Conservation (phyloP, 768 basidiomycete genomes). For the Thelephora ganbajun region DNA sequence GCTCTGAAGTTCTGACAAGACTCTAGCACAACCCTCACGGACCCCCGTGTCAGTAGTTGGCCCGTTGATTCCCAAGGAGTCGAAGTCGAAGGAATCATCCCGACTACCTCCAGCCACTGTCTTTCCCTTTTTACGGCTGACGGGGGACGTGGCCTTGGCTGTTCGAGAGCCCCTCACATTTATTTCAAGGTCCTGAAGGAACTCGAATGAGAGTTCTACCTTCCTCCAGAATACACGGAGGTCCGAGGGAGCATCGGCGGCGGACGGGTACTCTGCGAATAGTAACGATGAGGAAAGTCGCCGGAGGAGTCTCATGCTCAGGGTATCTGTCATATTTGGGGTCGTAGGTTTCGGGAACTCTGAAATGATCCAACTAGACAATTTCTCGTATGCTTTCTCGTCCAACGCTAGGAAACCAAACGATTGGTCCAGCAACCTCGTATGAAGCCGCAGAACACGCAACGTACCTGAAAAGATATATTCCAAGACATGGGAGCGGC, state of each 20-base stretch:
- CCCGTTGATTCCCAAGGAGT: conserved; percentile 13
- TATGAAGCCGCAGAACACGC: not conserved
- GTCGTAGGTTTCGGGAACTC: not conserved
- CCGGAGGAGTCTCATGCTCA: not conserved
- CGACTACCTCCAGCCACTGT: conserved; percentile 5
- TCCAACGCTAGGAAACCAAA: not conserved
- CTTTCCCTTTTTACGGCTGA: conserved; percentile 9
- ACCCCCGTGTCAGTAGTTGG: conserved; percentile 16
- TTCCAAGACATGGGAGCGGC: conserved; percentile 3
- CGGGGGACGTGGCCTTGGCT: conserved; percentile 1
- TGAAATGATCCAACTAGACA: not conserved
- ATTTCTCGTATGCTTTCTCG: not conserved
- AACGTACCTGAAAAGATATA: conserved; percentile 5
- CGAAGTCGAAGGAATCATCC: conserved; percentile 18
- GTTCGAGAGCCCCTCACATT: not conserved
- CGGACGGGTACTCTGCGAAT: not conserved
- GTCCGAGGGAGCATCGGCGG: not conserved
- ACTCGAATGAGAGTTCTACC: not conserved
- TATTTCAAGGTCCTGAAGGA: not conserved
- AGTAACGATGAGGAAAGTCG: not conserved
- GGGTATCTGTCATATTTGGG: not conserved
- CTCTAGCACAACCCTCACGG: not conserved
- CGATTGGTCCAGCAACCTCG: not conserved
- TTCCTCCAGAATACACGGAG: not conserved
- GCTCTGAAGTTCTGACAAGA: conserved; percentile 15